Conservation (phyloP, 108 stramenopile genomes). For the Cylindrotheca closterium region DNA sequence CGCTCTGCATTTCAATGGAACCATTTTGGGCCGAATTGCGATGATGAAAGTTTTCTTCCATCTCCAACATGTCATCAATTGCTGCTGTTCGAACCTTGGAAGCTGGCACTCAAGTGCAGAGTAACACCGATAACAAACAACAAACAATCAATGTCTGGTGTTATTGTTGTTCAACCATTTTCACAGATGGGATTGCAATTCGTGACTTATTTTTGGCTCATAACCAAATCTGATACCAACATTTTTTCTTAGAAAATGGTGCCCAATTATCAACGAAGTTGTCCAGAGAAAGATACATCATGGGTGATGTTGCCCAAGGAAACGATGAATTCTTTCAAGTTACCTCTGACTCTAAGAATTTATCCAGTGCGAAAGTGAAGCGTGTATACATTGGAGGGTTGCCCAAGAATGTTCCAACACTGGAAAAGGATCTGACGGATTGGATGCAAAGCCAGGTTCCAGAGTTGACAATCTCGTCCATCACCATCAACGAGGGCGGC, state of each 20-base stretch:
- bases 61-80: background rate
- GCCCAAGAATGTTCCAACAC: background rate
- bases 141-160: no score
- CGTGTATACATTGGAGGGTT: slow-evolving; percentile 24
- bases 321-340: slow-evolving; percentile 4
- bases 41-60: background rate
- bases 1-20: background rate
- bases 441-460: slow-evolving; percentile 4
- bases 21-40: background rate
- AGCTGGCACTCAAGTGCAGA: no score
- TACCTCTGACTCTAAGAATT: background rate
- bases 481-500: slow-evolving; percentile 2
- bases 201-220: no score
- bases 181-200: no score
- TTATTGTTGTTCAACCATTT: no score
- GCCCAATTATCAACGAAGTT: no score
- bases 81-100: no score
- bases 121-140: no score
- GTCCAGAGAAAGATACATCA: no score
- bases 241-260: no score
- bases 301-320: background rate
- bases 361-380: slow-evolving; percentile 1
- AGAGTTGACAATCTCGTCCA: slow-evolving; percentile 3
- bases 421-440: background rate
- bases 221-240: no score